These are phyloP conservation scores for Solanum appendiculatum DNA, from an alignment of 257 asterid species.

Conservation along the genomic window DNA sequence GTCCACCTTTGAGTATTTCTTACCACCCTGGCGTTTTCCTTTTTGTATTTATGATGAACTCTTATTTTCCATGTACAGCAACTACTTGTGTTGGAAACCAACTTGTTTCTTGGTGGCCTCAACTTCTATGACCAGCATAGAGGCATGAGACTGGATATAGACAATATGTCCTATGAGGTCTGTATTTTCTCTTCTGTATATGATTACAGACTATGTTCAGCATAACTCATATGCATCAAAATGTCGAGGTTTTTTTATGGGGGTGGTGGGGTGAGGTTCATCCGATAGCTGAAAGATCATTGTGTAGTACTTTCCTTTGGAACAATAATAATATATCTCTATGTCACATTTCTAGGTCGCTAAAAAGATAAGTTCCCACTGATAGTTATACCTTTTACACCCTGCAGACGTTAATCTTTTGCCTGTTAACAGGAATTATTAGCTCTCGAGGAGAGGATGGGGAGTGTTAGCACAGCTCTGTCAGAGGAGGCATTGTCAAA, in stretches of 20 bases:
- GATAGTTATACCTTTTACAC: not conserved
- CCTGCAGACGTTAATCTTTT: not conserved
- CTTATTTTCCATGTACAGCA: conserved; percentile 35
- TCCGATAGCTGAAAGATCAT: not conserved
- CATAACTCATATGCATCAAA: not conserved
- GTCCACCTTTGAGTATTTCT: not conserved
- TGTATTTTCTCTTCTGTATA: not conserved
- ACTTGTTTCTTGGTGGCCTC: conserved; percentile 52
- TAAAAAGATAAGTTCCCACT: not conserved
- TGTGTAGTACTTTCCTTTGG: not conserved
- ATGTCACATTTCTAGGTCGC: not conserved
- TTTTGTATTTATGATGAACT: not conserved
- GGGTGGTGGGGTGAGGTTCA: not conserved
- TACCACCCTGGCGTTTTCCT: not conserved
- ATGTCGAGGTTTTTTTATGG: not conserved
- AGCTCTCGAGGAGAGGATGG: conserved; percentile 91
- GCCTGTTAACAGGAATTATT: conserved; percentile 55
- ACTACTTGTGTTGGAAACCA: conserved; percentile 52
- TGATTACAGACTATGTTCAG: not conserved
- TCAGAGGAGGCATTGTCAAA: conserved; percentile 65
- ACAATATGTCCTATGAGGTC: conserved; percentile 96
- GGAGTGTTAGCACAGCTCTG: conserved; percentile 82
- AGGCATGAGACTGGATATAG: conserved; percentile 85
- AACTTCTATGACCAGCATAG: conserved; percentile 73
- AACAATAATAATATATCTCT: not conserved